Conservation (phyloP, 352 stramenopile species). For the Thraustochytrium striatum region DNA sequence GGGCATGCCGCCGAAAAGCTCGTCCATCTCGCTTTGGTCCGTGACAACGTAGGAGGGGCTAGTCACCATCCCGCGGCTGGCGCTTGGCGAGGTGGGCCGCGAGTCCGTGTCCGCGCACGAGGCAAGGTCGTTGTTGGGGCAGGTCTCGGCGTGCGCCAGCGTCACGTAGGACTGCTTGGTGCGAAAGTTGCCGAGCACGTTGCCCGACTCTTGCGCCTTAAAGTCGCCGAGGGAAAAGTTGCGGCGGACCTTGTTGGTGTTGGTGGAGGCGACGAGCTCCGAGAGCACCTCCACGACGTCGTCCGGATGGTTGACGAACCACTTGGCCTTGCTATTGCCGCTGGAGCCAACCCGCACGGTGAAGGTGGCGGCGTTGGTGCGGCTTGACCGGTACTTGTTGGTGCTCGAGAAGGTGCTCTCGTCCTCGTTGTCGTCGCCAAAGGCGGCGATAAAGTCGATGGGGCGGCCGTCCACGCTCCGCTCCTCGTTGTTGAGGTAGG, state of each 20-base stretch:
- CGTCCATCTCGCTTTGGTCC: not conserved
- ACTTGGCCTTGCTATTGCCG: constrained; percentile 67
- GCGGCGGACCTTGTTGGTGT: constrained; percentile 32
- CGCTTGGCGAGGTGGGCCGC: too few relatives aligned
- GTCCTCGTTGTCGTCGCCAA: constrained; percentile 97
- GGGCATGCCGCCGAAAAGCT: constrained; percentile 6
- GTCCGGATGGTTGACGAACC: constrained; percentile 90
- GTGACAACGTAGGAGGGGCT: constrained; percentile 20
- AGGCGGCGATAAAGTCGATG: constrained; percentile 91
- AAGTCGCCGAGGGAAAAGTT: constrained; percentile 32
- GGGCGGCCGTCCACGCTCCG: constrained; percentile 54
- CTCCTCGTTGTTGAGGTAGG: constrained; percentile 46
- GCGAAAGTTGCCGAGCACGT: constrained; percentile 36
- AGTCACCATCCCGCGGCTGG: too few relatives aligned
- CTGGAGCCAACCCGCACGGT: constrained; percentile 18
- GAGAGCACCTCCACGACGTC: constrained; percentile 45
- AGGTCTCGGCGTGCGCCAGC: not conserved
- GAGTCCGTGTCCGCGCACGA: not conserved
- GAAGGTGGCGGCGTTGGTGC: not conserved
- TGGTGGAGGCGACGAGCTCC: constrained; percentile 20
- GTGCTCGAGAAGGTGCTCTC: constrained; percentile 91
- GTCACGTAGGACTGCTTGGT: constrained; percentile 46
- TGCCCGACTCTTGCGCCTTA: constrained; percentile 1
- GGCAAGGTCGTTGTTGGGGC: not conserved
- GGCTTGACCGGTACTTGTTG: constrained; percentile 45